These are phyloP conservation scores for Austroboletus eburneus DNA, from an alignment of 768 basidiomycete genomes.

Conservation along the genomic window DNA sequence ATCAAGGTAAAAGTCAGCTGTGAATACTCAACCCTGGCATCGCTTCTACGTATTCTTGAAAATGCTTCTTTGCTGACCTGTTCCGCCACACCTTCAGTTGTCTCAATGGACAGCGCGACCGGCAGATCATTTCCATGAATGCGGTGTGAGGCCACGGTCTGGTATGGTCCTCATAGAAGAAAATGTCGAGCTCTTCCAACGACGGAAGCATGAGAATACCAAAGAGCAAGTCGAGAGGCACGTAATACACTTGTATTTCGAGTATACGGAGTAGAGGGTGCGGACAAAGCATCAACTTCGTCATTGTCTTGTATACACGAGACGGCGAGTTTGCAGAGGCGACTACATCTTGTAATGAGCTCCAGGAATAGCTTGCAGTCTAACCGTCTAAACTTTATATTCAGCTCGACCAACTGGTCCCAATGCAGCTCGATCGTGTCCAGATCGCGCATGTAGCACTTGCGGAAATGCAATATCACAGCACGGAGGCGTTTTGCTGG, in stretches of 20 bases:
- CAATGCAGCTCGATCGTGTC: slow-evolving; percentile 25
- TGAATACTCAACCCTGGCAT: slow-evolving; percentile 23
- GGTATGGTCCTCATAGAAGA: slow-evolving; percentile 28
- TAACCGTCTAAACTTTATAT: slow-evolving; percentile 27
- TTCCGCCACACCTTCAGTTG: slow-evolving; percentile 24
- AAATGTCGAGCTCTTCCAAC: slow-evolving; percentile 30
- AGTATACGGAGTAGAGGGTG: slow-evolving; percentile 18
- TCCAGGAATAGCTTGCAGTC: slow-evolving; percentile 20
- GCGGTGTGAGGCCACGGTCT: slow-evolving; percentile 26
- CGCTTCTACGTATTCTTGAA: slow-evolving; percentile 19
- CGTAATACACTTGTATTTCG: slow-evolving; percentile 29
- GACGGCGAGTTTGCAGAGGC: slow-evolving; percentile 17
- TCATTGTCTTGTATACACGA: slow-evolving; percentile 24
- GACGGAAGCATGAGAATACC: slow-evolving; percentile 20
- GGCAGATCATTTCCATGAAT: slow-evolving; percentile 21
- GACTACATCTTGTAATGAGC: slow-evolving; percentile 19
- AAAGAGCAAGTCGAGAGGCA: slow-evolving; percentile 21
- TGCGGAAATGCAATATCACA: slow-evolving; percentile 19
- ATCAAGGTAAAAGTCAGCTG: too few relatives aligned
- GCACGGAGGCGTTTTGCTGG: slow-evolving; percentile 15
- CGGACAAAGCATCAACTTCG: slow-evolving; percentile 8
- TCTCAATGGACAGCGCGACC: slow-evolving; percentile 24
- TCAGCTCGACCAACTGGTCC: slow-evolving; percentile 22
- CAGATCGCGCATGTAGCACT: slow-evolving; percentile 21
- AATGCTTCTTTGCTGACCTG: slow-evolving; percentile 15